Conservation (phyloP, 371 early-diverging fungal genomes). For the Apophysomyces elegans region DNA sequence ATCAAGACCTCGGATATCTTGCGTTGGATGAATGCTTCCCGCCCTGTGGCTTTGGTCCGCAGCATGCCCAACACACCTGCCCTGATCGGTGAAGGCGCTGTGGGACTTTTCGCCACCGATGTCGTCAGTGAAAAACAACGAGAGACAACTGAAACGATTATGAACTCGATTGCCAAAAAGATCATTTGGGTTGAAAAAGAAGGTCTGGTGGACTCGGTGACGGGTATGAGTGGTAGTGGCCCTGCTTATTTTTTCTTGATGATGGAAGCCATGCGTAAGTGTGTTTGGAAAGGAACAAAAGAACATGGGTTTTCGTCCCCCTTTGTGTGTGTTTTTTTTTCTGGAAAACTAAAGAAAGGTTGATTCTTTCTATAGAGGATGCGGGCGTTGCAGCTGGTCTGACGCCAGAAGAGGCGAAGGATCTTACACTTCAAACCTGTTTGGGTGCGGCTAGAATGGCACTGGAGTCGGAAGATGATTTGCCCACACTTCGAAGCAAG, state of each 20-base stretch:
- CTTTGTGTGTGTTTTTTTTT: too few species aligned
- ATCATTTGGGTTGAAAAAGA: conserved; percentile 84
- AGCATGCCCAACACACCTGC: conserved; percentile 97
- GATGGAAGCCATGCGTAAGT: conserved; percentile 82
- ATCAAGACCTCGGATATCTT: conserved; percentile 72
- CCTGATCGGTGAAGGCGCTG: conserved; percentile 85
- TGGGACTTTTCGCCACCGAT: conserved; percentile 77
- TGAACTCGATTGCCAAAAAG: conserved; percentile 74
- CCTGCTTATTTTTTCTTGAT: conserved; percentile 96
- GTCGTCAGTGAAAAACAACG: conserved; percentile 66
- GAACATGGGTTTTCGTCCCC: neutral
- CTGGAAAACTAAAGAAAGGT: too few species aligned
- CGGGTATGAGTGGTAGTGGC: conserved; percentile 87
- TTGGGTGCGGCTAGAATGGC: conserved; percentile 91
- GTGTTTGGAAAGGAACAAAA: neutral
- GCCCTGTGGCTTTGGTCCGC: conserved; percentile 69
- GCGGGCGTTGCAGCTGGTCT: conserved; percentile 84
- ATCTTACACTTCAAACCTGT: conserved; percentile 88
- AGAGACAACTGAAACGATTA: conserved; percentile 66
- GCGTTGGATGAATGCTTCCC: conserved; percentile 66
- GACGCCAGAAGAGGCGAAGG: conserved; percentile 71
- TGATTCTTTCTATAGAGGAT: conserved; percentile 49
- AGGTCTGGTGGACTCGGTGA: conserved; percentile 82
- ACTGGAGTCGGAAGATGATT: conserved; percentile 67
- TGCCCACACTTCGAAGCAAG: conserved; percentile 78